Conservation (phyloP, 176 grass and related monocot genomes). For the Hyparrhenia diplandra region DNA sequence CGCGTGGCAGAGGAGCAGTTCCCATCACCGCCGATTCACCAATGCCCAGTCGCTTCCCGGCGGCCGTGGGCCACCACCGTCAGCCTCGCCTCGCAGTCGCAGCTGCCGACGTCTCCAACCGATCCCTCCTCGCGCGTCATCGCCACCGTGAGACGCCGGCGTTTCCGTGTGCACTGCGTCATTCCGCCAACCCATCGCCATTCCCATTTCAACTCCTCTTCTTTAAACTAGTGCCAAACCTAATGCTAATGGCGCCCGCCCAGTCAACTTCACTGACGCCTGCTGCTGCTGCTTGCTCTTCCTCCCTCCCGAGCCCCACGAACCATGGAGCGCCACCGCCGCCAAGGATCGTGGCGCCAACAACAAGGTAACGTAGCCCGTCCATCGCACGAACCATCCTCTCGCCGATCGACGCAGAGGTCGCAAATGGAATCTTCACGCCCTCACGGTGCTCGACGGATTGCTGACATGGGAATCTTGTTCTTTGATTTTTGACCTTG, state of each 20-base stretch:
- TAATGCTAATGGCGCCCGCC: background rate
- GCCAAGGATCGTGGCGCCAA: background rate
- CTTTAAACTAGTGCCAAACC: background rate
- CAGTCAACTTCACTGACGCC: constrained; percentile 14
- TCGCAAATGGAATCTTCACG: background rate
- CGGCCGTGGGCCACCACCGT: background rate
- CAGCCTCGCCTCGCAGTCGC: background rate
- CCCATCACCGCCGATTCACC: background rate
- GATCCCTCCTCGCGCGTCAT: background rate
- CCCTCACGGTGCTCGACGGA: background rate
- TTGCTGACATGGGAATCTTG: background rate
- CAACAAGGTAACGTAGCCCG: constrained; percentile 6
- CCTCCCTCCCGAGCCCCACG: background rate
- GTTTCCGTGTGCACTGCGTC: background rate
- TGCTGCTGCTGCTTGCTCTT: background rate
- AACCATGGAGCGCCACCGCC: constrained; percentile 10
- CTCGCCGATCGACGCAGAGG: too few relatives aligned
- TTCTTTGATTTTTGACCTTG: background rate
- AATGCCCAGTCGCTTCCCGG: background rate
- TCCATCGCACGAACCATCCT: background rate
- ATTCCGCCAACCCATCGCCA: background rate
- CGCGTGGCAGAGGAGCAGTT: background rate
- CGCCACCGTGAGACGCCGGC: background rate
- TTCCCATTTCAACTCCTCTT: background rate
- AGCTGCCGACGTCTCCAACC: background rate